Conservation (phyloP, 306 rosid genomes). For the Quercus cerris region DNA sequence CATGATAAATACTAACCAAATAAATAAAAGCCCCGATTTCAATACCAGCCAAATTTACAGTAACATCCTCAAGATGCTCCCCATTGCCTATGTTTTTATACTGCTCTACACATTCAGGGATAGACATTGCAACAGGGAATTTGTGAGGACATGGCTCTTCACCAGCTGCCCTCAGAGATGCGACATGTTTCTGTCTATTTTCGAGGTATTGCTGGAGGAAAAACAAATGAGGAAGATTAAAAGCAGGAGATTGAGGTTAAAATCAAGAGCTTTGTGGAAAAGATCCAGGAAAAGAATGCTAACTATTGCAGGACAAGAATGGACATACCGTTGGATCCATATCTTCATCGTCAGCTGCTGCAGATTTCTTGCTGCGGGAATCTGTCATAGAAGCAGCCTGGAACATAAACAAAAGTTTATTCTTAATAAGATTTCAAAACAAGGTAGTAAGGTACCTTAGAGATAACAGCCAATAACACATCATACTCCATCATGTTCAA, state of each 20-base stretch:
- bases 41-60: constrained; percentile 70
- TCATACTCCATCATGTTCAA: not conserved
- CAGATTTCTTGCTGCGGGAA: constrained; percentile 51
- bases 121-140: constrained; percentile 55
- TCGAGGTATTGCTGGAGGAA: constrained; percentile 73
- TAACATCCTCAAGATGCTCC: constrained; percentile 68
- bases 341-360: constrained; percentile 68
- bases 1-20: not conserved
- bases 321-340: constrained; percentile 80
- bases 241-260: not conserved
- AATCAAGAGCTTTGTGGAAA: not conserved
- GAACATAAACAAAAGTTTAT: not conserved
- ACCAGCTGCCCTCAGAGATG: constrained; percentile 47
- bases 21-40: not conserved
- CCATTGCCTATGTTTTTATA: constrained; percentile 53
- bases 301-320: not conserved
- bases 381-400: constrained; percentile 53
- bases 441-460: not conserved
- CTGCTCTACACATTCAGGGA: constrained; percentile 42
- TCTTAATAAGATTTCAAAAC: not conserved
- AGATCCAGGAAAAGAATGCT: not conserved
- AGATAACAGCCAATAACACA: not conserved
- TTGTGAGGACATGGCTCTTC: constrained; percentile 79
- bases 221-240: constrained; percentile 3
- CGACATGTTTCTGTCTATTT: constrained; percentile 71